phyloP scores from a whole-genome alignment of 164 flowering plant species.

The Buxus sempervirens region DNA sequence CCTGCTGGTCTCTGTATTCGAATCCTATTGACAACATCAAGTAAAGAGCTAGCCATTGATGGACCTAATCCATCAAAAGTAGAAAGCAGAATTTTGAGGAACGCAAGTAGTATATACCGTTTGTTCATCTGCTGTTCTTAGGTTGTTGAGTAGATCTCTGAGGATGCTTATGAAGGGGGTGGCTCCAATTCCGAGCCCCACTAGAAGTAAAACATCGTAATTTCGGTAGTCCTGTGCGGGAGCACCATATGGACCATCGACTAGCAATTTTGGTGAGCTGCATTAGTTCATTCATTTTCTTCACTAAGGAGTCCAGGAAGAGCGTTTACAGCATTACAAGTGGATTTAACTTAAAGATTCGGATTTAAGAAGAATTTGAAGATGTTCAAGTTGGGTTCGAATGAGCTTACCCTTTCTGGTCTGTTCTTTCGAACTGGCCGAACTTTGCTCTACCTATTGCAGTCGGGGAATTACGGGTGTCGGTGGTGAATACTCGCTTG shows the following conservation, averaged over 20 bases:
- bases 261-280: slow-evolving; percentile 70
- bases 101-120: slow-evolving; percentile 29
- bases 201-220: slow-evolving; percentile 86
- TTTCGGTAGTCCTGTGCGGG: slow-evolving; percentile 91
- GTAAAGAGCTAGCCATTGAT: too few relatives aligned
- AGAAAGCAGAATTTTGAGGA: background rate
- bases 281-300: slow-evolving; percentile 9
- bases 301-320: background rate
- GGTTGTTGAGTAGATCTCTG: slow-evolving; percentile 67
- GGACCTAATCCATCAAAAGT: too few relatives aligned
- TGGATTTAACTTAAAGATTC: too few relatives aligned
- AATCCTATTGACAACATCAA: slow-evolving; percentile 44
- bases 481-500: slow-evolving; percentile 59
- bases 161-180: slow-evolving; percentile 98
- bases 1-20: slow-evolving; percentile 55
- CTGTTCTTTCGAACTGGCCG: slow-evolving; percentile 30
- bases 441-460: slow-evolving; percentile 59
- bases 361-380: too few relatives aligned
- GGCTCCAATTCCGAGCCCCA: slow-evolving; percentile 97
- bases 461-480: slow-evolving; percentile 35
- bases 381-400: background rate
- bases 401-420: slow-evolving; percentile 50
- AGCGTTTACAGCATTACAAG: background rate
- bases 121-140: slow-evolving; percentile 52
- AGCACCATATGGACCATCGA: slow-evolving; percentile 99